Evolutionary conservation across 306 rosid species (phyloP).

Genomic region (Trifolium dubium): DNA sequence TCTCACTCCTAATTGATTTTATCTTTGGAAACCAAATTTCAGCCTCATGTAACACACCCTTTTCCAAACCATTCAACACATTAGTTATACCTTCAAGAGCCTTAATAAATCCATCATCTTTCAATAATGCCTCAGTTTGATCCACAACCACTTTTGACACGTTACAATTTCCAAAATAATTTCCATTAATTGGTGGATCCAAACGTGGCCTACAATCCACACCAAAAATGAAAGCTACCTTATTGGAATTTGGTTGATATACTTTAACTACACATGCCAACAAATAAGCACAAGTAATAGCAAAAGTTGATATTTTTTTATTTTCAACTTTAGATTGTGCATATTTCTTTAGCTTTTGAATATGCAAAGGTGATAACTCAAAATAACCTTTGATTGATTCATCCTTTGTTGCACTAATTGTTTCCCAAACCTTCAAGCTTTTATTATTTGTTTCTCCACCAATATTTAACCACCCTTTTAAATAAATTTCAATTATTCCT

Average conservation of each 20-base stretch:
- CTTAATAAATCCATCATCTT: conserved; percentile 32
- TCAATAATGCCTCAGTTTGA: conserved; percentile 11
- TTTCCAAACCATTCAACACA: conserved; percentile 13
- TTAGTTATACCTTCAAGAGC: conserved; percentile 35
- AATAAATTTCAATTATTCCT: conserved; percentile 35
- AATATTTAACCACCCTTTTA: conserved; percentile 19
- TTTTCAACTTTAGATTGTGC: conserved; percentile 4
- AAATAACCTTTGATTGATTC: conserved; percentile 47
- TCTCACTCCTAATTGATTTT: background rate
- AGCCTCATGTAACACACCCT: conserved; percentile 27
- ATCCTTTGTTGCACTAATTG: background rate
- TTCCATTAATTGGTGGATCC: conserved; percentile 31
- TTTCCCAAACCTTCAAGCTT: conserved; percentile 41
- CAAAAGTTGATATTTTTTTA: conserved; percentile 41
- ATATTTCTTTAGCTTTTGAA: conserved; percentile 36
- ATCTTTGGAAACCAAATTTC: conserved; percentile 7
- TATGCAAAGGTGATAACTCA: conserved; percentile 32
- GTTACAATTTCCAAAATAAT: conserved; percentile 60
- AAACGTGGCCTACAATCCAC: conserved; percentile 54
- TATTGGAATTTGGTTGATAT: background rate
- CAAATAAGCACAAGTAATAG: conserved; percentile 43
- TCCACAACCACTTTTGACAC: background rate
- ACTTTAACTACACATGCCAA: conserved; percentile 38
- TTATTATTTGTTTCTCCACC: conserved; percentile 33
- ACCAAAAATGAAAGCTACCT: background rate